Evolutionary conservation across 2,329 filamentous ascomycete species (phyloP).

Genomic region (Botrytis hyacinthi): DNA sequence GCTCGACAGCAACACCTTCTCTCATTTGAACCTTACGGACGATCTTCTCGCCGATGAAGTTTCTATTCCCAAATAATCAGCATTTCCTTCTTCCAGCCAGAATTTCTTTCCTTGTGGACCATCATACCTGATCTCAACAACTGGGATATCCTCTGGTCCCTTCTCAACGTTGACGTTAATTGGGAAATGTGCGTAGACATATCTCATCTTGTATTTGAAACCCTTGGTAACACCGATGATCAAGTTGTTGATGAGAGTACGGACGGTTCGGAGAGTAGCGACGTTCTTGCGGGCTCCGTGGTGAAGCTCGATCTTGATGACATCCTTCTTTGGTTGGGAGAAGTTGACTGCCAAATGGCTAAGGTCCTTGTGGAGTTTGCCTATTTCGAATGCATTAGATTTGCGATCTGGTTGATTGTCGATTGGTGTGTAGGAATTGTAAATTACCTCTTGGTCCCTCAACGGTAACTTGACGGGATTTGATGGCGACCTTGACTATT

Average conservation of each 20-base stretch:
- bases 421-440: conserved; percentile 23
- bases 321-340: conserved; percentile 77
- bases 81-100: conserved; percentile 31
- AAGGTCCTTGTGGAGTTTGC: conserved; percentile 96
- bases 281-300: conserved; percentile 98
- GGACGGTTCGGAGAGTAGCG: conserved; percentile 95
- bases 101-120: conserved; percentile 7
- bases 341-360: conserved; percentile 97
- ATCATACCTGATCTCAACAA: conserved; percentile 95
- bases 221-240: conserved; percentile 98
- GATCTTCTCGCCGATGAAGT: conserved; percentile 99
- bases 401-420: conserved; percentile 24
- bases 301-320: conserved; percentile 97
- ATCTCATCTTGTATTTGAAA: conserved; percentile 99
- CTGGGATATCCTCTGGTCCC: conserved; percentile 81
- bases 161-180: conserved; percentile 99
- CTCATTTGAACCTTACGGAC: conserved; percentile 90
- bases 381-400: conserved; percentile 47
- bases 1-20: conserved; percentile 83
- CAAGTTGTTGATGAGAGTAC: conserved; percentile 97
- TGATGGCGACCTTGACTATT: conserved; percentile 95
- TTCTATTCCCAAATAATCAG: conserved; percentile 53
- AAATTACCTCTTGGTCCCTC: conserved; percentile 86
- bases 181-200: conserved; percentile 99
- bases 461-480: conserved; percentile 93